A percentile compares a stretch with the other conserved stretches of the same genome.
phyloP scores from a whole-genome alignment of 129 eudicot species.

The carrot (Daucus carota) region DNA sequence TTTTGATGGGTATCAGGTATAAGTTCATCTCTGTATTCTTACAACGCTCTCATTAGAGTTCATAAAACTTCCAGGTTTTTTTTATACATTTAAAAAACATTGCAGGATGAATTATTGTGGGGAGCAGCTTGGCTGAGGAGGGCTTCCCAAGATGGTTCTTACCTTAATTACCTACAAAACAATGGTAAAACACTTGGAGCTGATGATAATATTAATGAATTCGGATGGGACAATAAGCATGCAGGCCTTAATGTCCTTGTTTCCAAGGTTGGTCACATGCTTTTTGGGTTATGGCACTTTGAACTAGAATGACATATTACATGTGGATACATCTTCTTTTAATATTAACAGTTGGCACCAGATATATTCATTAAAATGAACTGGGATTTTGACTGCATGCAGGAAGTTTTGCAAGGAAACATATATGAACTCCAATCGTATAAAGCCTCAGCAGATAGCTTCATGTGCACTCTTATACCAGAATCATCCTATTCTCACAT shows the following conservation, averaged over 20 bases:
- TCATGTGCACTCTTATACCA: constrained; percentile 79
- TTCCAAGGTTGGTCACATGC: constrained; percentile 58
- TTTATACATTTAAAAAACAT: background rate
- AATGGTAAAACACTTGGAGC: constrained; percentile 88
- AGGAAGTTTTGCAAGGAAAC: constrained; percentile 73
- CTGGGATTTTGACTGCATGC: background rate
- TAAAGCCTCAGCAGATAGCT: constrained; percentile 82
- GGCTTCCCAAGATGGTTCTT: constrained; percentile 61
- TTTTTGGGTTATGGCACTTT: background rate
- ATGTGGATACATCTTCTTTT: background rate
- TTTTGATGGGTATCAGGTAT: constrained; percentile 92
- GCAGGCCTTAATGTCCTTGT: constrained; percentile 93
- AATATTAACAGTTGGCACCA: background rate
- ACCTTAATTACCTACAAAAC: constrained; percentile 63
- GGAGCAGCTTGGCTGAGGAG: constrained; percentile 97
- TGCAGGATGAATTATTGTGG: constrained; percentile 94
- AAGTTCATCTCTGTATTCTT: background rate
- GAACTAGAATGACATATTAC: background rate
- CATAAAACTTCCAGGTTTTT: background rate
- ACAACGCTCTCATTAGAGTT: background rate
- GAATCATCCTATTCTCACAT: constrained; percentile 71
- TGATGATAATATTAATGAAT: constrained; percentile 79
- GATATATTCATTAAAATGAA: background rate
- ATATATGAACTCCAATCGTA: constrained; percentile 52
- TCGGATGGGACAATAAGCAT: constrained; percentile 99